Evolutionary conservation across 2,329 filamentous ascomycete species (phyloP), one percentile per base, ranked within the genome.

Genomic region (Aspergillus sp.): DNA sequence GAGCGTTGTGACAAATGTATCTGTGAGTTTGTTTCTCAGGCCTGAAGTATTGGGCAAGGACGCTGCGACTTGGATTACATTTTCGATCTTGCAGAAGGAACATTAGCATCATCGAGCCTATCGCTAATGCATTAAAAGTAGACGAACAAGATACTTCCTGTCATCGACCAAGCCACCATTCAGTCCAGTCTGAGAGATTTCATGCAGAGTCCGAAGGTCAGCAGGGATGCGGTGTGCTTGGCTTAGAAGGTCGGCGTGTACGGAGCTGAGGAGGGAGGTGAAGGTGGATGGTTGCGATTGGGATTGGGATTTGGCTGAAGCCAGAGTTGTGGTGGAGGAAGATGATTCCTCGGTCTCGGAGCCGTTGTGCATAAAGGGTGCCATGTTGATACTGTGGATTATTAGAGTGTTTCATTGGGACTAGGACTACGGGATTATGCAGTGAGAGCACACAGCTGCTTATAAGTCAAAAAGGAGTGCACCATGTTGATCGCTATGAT

Each of bases 1-100:
- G 5, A 85, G 75, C 11, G 78, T 78, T 53, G 78, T 76, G 38
- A 84, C 77, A 65, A 85, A 76, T 41, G 75, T 73, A 64, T 81
- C 78, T 32, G 80, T 83, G 51, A 83, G 69, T 24, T 67, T 65
- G 24, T 60, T 70, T 17, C 69, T 39, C 45, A 48, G 49, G 18
- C 17, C 41, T 5, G 56, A 61, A 5, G 17, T 39, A 47, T 61
- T 53, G 3, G 59, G 59, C 41, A 61, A 20, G 3, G 53, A 57
- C 1, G 50, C 32, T 2, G 53, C 36, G 13, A 48, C 18, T 30
- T 61, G 59, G 24, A 59, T 55, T 24, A 61, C 53, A 71, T 78
- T 56, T 76, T 72, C 53, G 68, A 65, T 17, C 79, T 79, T 12
- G 7, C 26, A 36, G 32, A 36, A 6, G 12, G 17, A 34, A 48